Evolutionary conservation across 768 basidiomycete genomes (phyloP).

Genomic region (Gyrodon lividus): DNA sequence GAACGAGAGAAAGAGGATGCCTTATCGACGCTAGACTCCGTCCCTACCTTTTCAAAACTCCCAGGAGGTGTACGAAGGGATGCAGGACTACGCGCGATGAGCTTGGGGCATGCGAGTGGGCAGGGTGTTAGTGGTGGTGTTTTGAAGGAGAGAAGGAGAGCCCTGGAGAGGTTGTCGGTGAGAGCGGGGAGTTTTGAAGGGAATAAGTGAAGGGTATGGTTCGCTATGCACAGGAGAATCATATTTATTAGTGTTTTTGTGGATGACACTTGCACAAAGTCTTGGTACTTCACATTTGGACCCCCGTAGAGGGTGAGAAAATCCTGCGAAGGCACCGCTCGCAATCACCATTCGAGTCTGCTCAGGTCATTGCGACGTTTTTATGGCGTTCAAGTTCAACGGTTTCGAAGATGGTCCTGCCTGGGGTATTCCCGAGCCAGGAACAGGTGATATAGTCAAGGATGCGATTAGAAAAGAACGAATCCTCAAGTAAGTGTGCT

Average conservation of each 20-base stretch:
- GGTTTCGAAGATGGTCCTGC: conserved; percentile 40
- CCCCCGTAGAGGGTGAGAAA: too few relatives aligned
- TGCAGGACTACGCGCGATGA: conserved; percentile 24
- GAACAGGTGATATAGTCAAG: conserved; percentile 62
- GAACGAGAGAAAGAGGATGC: conserved; percentile 6
- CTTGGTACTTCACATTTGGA: too few relatives aligned
- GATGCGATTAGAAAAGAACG: conserved; percentile 79
- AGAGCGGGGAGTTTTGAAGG: conserved; percentile 21
- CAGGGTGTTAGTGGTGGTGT: background rate
- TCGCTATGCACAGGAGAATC: too few relatives aligned
- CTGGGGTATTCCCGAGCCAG: conserved; percentile 49
- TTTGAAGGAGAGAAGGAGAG: conserved; percentile 15
- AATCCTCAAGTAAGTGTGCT: conserved; percentile 63
- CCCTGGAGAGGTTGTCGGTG: conserved; percentile 16
- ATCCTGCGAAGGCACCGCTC: too few relatives aligned
- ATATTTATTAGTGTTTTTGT: too few relatives aligned
- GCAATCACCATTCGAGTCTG: too few relatives aligned
- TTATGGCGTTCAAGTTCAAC: conserved; percentile 51
- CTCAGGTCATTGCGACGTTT: background rate
- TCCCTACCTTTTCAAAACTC: background rate
- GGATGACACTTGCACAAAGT: too few relatives aligned
- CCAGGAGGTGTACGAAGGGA: conserved; percentile 11
- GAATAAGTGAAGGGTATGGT: conserved; percentile 7
- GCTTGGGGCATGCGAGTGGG: conserved; percentile 26
- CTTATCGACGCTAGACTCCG: background rate